Evolutionary conservation across 768 basidiomycete species (phyloP).

Genomic region (Suillus placidus): DNA sequence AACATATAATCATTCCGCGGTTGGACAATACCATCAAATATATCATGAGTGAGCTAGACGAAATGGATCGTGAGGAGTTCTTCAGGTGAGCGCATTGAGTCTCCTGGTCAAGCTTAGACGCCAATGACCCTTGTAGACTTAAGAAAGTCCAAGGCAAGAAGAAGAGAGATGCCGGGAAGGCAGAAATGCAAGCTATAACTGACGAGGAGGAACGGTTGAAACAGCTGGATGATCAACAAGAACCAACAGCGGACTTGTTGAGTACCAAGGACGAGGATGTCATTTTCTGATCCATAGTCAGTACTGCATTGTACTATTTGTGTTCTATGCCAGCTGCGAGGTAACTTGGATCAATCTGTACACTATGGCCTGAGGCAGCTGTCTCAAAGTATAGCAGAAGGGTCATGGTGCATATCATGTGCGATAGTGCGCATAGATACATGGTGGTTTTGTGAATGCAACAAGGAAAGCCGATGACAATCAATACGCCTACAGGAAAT

Average conservation of each 20-base stretch:
- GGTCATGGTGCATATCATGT: constrained; percentile 60
- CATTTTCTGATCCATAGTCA: constrained; percentile 67
- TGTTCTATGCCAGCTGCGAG: constrained; percentile 6
- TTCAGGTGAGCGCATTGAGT: constrained; percentile 63
- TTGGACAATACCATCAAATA: constrained; percentile 98
- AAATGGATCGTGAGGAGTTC: constrained; percentile 97
- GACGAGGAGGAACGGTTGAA: constrained; percentile 33
- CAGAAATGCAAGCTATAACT: constrained; percentile 23
- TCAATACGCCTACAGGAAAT: constrained; percentile 23
- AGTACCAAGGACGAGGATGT: constrained; percentile 90
- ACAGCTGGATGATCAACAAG: constrained; percentile 24
- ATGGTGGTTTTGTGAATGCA: constrained; percentile 55
- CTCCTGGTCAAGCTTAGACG: neutral
- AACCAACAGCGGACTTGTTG: constrained; percentile 61
- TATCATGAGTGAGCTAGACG: constrained; percentile 95
- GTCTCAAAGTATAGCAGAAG: constrained; percentile 11
- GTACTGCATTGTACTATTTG: constrained; percentile 11
- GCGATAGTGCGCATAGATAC: constrained; percentile 61
- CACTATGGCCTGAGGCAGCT: neutral
- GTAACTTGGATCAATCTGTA: constrained; percentile 4
- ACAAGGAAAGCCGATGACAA: constrained; percentile 16
- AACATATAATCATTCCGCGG: constrained; percentile 94
- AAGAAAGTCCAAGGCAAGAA: constrained; percentile 95
- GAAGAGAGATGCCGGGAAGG: constrained; percentile 16
- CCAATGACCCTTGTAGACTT: constrained; percentile 51